Conservation (phyloP, 306 rosid species). For the Echinosophora koreensis region DNA sequence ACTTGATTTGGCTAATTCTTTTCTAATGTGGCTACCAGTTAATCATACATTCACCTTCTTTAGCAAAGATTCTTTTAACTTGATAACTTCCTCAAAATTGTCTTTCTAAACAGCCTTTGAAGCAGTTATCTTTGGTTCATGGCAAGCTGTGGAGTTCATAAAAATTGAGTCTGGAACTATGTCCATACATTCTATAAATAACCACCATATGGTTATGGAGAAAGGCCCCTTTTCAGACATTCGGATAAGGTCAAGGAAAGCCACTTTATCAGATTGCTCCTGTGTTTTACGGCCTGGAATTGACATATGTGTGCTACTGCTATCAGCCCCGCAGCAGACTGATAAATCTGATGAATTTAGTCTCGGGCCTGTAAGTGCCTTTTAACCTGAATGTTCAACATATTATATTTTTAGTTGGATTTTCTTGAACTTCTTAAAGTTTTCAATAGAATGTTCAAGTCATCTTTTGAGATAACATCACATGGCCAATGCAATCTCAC, state of each 20-base stretch:
- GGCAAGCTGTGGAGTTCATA: slow-evolving; percentile 76
- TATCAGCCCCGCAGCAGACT: slow-evolving; percentile 48
- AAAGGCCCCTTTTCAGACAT: slow-evolving; percentile 71
- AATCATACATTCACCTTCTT: slow-evolving; percentile 29
- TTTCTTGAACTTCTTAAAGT: slow-evolving; percentile 21
- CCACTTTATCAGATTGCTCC: slow-evolving; percentile 77
- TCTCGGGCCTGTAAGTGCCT: slow-evolving; percentile 63
- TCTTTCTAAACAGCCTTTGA: slow-evolving; percentile 72
- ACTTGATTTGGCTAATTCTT: slow-evolving; percentile 2
- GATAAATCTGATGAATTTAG: slow-evolving; percentile 39
- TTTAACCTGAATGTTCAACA: slow-evolving; percentile 8
- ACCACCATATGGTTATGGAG: slow-evolving; percentile 54
- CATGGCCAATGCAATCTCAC: slow-evolving; percentile 23
- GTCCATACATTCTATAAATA: slow-evolving; percentile 60
- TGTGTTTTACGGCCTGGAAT: slow-evolving; percentile 79
- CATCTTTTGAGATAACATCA: slow-evolving; percentile 19
- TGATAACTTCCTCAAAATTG: slow-evolving; percentile 12
- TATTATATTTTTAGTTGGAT: slow-evolving; percentile 25
- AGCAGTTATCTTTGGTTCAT: slow-evolving; percentile 70
- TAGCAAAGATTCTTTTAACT: background rate
- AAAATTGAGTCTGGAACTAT: slow-evolving; percentile 66
- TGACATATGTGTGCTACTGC: slow-evolving; percentile 72
- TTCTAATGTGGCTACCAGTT: background rate
- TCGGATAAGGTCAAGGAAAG: slow-evolving; percentile 75
- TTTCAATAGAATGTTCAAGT: slow-evolving; percentile 23